phyloP scores from a whole-genome alignment of 2,329 filamentous ascomycete genomes.

The Claviceps sp. region DNA sequence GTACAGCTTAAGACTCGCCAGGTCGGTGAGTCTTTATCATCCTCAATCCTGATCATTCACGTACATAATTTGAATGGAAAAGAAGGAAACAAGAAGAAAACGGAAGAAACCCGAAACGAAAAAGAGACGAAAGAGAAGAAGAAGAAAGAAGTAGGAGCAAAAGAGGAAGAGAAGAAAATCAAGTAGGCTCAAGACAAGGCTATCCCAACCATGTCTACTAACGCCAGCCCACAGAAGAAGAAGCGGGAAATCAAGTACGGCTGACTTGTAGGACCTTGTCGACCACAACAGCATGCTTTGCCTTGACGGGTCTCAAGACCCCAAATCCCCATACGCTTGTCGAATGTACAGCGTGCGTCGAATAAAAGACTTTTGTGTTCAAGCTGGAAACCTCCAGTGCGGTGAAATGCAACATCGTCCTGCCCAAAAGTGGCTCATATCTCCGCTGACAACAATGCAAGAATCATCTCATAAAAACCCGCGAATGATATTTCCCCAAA shows the following conservation, averaged over 20 bases:
- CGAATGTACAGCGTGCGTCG: constrained; percentile 1
- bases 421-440: constrained; percentile 14
- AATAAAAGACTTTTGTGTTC: constrained; percentile 3
- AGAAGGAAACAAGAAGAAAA: constrained; percentile 1
- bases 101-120: constrained; percentile 5
- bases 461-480: constrained; percentile 16
- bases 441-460: constrained; percentile 26
- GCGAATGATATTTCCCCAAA: neutral
- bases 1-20: neutral
- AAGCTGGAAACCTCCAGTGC: neutral
- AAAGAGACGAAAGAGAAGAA: neutral
- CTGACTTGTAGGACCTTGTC: constrained; percentile 9
- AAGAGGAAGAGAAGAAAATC: neutral
- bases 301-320: neutral
- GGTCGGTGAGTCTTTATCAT: constrained; percentile 9
- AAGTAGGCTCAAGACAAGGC: neutral
- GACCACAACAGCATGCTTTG: constrained; percentile 1
- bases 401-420: constrained; percentile 7
- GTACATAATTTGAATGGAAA: neutral
- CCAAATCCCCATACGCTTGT: neutral
- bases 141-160: neutral
- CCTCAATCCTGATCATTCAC: constrained; percentile 8
- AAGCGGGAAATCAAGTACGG: constrained; percentile 7
- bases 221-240: constrained; percentile 8
- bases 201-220: constrained; percentile 7